phyloP scores from a whole-genome alignment of 2,329 filamentous ascomycete species.

The Pseudocercospora pini-densiflorae region DNA sequence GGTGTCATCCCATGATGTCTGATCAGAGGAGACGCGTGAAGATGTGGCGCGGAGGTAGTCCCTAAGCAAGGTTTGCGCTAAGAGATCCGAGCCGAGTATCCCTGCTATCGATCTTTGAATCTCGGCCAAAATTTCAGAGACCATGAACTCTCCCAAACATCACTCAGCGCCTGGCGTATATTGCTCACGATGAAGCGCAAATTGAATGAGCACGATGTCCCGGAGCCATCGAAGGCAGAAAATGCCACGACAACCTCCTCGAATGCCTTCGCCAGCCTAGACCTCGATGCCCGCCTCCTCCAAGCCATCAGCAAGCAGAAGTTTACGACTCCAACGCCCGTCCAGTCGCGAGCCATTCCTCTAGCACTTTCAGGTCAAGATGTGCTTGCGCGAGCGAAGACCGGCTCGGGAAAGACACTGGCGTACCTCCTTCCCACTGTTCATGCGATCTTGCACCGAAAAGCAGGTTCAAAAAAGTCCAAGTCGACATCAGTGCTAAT shows the following conservation, averaged over 20 bases:
- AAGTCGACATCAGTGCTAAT: conserved; percentile 73
- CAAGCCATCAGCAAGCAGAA: conserved; percentile 84
- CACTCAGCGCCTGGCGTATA: neutral
- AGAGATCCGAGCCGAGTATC: neutral
- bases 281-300: conserved; percentile 81
- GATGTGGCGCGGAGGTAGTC: neutral
- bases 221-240: conserved; percentile 37
- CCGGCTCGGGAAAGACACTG: conserved; percentile 96
- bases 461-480: conserved; percentile 60
- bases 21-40: too few relatives aligned
- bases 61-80: neutral
- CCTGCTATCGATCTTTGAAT: neutral
- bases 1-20: too few relatives aligned
- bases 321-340: conserved; percentile 83
- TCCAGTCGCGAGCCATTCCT: conserved; percentile 87
- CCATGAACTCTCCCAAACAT: neutral
- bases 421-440: conserved; percentile 92
- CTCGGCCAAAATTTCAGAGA: neutral
- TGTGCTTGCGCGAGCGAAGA: conserved; percentile 89
- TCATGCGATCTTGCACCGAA: conserved; percentile 79
- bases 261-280: conserved; percentile 72
- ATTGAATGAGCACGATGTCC: conserved; percentile 53
- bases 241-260: conserved; percentile 9
- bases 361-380: conserved; percentile 85
- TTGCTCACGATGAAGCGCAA: conserved; percentile 51